Evolutionary conservation across 2,329 filamentous ascomycete genomes (phyloP).

Genomic region (Emmonsiellopsis sp.): DNA sequence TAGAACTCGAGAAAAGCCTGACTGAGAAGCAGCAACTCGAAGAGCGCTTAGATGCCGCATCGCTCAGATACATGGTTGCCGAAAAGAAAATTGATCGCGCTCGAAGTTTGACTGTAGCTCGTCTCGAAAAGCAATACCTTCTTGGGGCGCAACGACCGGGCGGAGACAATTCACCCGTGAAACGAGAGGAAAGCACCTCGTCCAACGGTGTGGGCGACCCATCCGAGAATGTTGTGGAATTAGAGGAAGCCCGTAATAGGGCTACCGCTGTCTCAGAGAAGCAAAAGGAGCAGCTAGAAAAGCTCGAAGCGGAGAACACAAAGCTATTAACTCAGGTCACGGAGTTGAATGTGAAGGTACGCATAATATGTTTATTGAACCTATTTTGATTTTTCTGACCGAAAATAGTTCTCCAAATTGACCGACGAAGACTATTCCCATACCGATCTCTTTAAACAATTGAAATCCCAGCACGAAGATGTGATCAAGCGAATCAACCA

Average conservation of each 20-base stretch:
- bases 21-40: constrained; percentile 77
- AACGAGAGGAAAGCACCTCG: constrained; percentile 42
- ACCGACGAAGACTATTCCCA: constrained; percentile 90
- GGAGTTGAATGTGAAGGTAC: constrained; percentile 52
- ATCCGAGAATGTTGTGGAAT: constrained; percentile 49
- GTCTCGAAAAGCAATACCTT: constrained; percentile 81
- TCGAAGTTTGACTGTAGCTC: constrained; percentile 81
- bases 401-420: constrained; percentile 53
- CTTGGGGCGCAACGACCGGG: constrained; percentile 46
- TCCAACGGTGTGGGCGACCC: constrained; percentile 42
- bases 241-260: constrained; percentile 69
- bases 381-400: constrained; percentile 47
- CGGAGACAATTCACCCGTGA: constrained; percentile 39
- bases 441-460: constrained; percentile 85
- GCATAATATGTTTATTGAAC: constrained; percentile 16
- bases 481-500: constrained; percentile 87
- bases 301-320: constrained; percentile 67
- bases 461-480: constrained; percentile 85
- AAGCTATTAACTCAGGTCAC: constrained; percentile 69
- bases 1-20: constrained; percentile 64
- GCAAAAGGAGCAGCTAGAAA: constrained; percentile 80
- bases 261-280: constrained; percentile 66
- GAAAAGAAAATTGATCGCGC: constrained; percentile 89
- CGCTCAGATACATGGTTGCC: constrained; percentile 83
- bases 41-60: constrained; percentile 79